Conservation (phyloP, 2,329 filamentous ascomycete species). For the Arthrobotrys musiformis region DNA sequence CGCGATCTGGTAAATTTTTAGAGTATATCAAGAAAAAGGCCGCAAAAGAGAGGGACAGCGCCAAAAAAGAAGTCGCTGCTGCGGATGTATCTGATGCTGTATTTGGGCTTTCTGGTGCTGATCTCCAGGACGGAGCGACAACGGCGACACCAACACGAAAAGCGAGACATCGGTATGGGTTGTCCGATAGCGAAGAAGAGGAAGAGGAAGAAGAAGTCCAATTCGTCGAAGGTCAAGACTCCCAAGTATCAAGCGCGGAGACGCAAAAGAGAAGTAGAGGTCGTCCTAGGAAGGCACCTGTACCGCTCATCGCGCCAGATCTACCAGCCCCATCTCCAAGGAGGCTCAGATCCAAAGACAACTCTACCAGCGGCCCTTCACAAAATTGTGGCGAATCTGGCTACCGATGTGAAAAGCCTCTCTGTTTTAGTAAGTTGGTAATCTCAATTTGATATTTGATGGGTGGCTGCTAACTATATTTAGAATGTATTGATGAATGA, state of each 20-base stretch:
- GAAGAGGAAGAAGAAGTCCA: conserved; percentile 37
- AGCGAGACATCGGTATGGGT: conserved; percentile 18
- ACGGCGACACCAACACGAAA: neutral
- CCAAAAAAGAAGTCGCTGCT: conserved; percentile 2
- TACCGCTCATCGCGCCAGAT: conserved; percentile 26
- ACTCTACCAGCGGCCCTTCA: neutral
- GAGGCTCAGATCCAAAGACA: conserved; percentile 8
- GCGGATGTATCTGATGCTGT: neutral
- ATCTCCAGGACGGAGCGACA: neutral
- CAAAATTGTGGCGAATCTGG: conserved; percentile 41
- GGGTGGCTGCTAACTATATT: conserved; percentile 16
- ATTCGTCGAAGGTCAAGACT: neutral
- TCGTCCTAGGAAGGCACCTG: conserved; percentile 20
- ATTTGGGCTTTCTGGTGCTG: neutral
- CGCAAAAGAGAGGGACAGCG: conserved; percentile 2
- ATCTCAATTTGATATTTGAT: neutral
- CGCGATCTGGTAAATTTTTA: conserved; percentile 42
- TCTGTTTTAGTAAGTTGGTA: conserved; percentile 52
- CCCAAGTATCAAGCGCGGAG: conserved; percentile 1
- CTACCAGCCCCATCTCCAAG: neutral
- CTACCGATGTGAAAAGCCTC: conserved; percentile 47
- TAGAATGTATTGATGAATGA: conserved; percentile 36
- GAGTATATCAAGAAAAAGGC: conserved; percentile 33
- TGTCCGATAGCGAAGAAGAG: conserved; percentile 48
- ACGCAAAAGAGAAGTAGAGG: conserved; percentile 25